phyloP scores from a whole-genome alignment of 352 stramenopile species.

The Pythium insidiosum region DNA sequence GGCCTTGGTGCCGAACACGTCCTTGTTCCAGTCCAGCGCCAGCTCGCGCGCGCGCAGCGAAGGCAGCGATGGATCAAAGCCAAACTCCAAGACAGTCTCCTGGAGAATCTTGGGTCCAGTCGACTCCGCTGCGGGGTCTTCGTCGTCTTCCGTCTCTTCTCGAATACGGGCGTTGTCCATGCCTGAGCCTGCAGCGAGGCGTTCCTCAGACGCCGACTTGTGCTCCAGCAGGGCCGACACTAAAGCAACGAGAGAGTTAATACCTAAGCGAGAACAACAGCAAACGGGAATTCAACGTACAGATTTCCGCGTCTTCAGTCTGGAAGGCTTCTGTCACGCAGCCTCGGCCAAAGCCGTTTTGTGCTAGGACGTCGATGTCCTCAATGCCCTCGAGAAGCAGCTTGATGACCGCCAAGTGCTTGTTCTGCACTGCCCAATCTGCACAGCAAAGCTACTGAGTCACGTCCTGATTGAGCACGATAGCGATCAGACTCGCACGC shows the following conservation, averaged over 20 bases:
- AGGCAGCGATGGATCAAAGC: conserved; percentile 50
- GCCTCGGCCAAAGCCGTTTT: conserved; percentile 75
- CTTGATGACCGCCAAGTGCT: conserved; percentile 75
- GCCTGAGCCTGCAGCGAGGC: conserved; percentile 55
- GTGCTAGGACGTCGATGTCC: conserved; percentile 75
- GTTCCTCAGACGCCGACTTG: conserved; percentile 69
- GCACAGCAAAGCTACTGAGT: not conserved
- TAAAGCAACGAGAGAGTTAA: conserved; percentile 13
- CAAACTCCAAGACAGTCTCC: conserved; percentile 74
- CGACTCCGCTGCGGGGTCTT: conserved; percentile 15
- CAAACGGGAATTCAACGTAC: conserved; percentile 43
- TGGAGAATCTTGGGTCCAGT: conserved; percentile 56
- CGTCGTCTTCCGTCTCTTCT: conserved; percentile 48
- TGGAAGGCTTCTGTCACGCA: conserved; percentile 82
- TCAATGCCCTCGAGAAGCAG: conserved; percentile 48
- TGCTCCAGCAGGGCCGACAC: conserved; percentile 71
- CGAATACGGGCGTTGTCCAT: conserved; percentile 65
- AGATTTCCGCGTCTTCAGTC: conserved; percentile 76
- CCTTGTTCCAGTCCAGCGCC: conserved; percentile 75
- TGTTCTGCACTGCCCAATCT: conserved; percentile 88
- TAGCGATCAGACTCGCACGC: conserved; percentile 8
- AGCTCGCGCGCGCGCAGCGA: conserved; percentile 70
- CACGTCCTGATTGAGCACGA: not conserved
- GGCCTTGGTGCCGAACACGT: conserved; percentile 68
- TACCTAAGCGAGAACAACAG: no score